Base-by-base conservation (phyloP, 2,329 filamentous ascomycete species). In the Mycosphaerella arachidis region DNA sequence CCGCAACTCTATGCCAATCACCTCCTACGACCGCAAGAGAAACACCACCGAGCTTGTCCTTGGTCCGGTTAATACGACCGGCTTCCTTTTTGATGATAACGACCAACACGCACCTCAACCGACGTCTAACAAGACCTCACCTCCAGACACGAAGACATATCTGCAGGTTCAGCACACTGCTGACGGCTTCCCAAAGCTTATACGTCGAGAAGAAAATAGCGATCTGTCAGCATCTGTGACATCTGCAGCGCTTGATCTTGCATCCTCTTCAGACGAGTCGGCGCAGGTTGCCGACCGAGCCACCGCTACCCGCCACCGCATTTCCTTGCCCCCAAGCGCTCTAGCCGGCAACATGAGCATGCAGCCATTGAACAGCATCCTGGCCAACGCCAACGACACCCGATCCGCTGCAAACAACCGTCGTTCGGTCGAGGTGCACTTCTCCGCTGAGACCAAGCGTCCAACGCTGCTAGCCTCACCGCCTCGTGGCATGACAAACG, bases 1-100 rank as follows among this genome's bases (percentile, higher is more conserved):
- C 74, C 89, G 93, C 65, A 96, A 96, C 76, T 97, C 93, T 4
- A 92, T 97, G 89, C 93, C 93, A 33, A 89, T 93, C 55, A 91
- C 89, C 52, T 83, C 84, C 61, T 85, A 86, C 66, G 84, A 88
- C 66, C 84, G 87, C 57, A 77, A 86, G 68, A 86, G 88, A 71
- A 86, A 87, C 66, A 82, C 67, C 72, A 62, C 78, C 46, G 78
- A 80, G 58, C 70, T 79, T 45, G 74, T 86, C 68, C 74, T 96
- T 59, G 92, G 94, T 63, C 88, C 90, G 67, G 91, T 91, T 70
- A 92, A 94, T 76, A 92, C 90, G 12, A 85, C 91, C 29, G 87
- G 89, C 57, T 96, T 95, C 71, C 64, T 96, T 40, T 96, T 97
- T 72, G 88, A 89, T 61, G 91, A 80, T 66, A 77, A 80, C 61